Evolutionary conservation across 2,329 filamentous ascomycete species (phyloP).

Genomic region (Sordariomycetes sp.): DNA sequence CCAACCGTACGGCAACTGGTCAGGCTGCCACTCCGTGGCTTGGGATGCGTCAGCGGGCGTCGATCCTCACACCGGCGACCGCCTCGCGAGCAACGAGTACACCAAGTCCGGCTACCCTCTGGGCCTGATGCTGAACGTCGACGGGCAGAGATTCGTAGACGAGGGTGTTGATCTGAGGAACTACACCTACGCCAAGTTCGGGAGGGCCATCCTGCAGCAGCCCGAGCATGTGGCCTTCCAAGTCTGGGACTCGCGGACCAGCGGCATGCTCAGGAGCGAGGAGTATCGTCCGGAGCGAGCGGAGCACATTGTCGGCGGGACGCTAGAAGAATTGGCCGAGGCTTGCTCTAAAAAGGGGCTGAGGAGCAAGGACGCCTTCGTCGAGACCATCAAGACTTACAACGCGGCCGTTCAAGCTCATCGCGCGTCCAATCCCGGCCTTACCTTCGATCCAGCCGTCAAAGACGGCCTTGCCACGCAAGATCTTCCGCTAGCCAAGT

Average conservation of each 20-base stretch:
- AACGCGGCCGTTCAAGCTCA: conserved; percentile 45
- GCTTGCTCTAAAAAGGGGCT: conserved; percentile 38
- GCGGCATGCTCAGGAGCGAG: conserved; percentile 45
- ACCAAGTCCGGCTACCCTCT: conserved; percentile 63
- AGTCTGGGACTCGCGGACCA: conserved; percentile 48
- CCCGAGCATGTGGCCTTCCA: conserved; percentile 52
- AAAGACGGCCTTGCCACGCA: conserved; percentile 55
- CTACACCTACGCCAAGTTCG: conserved; percentile 60
- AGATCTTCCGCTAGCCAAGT: conserved; percentile 42
- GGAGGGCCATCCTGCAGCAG: conserved; percentile 50
- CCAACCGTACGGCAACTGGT: conserved; percentile 47
- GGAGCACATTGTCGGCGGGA: conserved; percentile 37
- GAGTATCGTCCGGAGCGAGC: conserved; percentile 54
- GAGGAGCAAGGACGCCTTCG: conserved; percentile 31
- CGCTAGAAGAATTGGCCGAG: conserved; percentile 45
- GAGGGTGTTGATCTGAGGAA: conserved; percentile 58
- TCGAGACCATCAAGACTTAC: conserved; percentile 43
- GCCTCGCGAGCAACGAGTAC: conserved; percentile 53
- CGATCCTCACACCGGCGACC: conserved; percentile 42
- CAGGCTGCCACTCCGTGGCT: conserved; percentile 54
- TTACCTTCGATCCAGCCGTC: conserved; percentile 48
- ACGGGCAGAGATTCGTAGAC: conserved; percentile 54
- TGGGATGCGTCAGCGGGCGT: conserved; percentile 52
- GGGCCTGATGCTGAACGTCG: conserved; percentile 52
- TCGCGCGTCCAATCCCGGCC: conserved; percentile 30